These are phyloP conservation scores for Epithemia pelagica DNA, from an alignment of 108 stramenopile genomes.

Conservation along the genomic window DNA sequence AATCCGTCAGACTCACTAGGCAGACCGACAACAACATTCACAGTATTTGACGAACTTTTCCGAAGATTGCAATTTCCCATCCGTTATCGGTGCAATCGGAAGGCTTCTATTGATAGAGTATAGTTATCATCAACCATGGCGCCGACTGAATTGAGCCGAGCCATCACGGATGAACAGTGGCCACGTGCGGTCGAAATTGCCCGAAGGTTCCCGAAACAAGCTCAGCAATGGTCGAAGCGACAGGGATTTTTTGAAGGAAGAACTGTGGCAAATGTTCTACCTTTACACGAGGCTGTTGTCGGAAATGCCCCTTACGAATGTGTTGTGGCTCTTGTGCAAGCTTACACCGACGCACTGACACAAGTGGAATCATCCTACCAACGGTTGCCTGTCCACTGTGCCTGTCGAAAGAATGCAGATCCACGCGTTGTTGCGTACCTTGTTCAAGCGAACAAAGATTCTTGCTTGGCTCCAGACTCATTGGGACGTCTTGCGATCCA, in stretches of 20 bases:
- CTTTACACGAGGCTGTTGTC: constrained; percentile 55
- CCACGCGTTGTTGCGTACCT: constrained; percentile 41
- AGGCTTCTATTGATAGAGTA: too few relatives aligned
- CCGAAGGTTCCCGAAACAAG: background rate
- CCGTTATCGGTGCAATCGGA: too few relatives aligned
- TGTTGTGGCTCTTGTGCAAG: constrained; percentile 22
- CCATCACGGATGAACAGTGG: constrained; percentile 43
- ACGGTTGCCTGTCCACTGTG: constrained; percentile 62
- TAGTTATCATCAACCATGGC: constrained; percentile 1
- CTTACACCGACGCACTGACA: constrained; percentile 43
- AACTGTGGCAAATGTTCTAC: constrained; percentile 45
- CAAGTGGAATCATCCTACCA: constrained; percentile 50
- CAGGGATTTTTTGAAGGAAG: constrained; percentile 69
- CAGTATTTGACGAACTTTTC: too few relatives aligned
- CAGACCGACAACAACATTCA: background rate
- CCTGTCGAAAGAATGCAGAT: constrained; percentile 68
- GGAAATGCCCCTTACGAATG: constrained; percentile 18
- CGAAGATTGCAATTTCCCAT: too few relatives aligned
- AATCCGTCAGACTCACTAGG: background rate
- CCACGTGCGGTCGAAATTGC: constrained; percentile 22
- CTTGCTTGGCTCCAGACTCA: constrained; percentile 38
- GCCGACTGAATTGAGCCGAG: constrained; percentile 27
- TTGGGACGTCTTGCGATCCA: constrained; percentile 37
- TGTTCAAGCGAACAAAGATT: constrained; percentile 43
- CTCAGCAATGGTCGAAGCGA: constrained; percentile 23